phyloP scores from a whole-genome alignment of 805 yeast species.

The Spathaspora gorwiae region DNA sequence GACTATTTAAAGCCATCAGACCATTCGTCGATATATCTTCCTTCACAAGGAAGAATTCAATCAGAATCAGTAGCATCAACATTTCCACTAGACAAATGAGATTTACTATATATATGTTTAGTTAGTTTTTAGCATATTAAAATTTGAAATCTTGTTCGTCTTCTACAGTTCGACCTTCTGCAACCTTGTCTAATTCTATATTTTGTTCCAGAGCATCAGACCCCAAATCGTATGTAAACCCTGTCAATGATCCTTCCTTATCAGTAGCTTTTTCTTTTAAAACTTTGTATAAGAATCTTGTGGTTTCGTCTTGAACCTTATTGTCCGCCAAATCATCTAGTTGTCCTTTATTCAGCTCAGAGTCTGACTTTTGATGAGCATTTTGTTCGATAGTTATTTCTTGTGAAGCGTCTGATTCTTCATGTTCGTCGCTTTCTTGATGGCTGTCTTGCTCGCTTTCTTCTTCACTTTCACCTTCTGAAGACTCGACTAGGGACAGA shows the following conservation, averaged over 20 bases:
- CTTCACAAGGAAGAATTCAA: background rate
- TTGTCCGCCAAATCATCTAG: slow-evolving; percentile 3
- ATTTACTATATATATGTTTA: background rate
- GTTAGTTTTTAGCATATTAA: slow-evolving; percentile 3
- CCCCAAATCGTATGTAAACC: slow-evolving; percentile 11
- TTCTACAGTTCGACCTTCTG: background rate
- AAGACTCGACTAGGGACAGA: slow-evolving; percentile 25
- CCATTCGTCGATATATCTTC: background rate
- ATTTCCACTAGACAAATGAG: background rate
- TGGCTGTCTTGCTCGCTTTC: slow-evolving; percentile 35
- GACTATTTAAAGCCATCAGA: slow-evolving; percentile 13
- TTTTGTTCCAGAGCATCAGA: slow-evolving; percentile 3
- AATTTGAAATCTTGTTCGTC: slow-evolving; percentile 8
- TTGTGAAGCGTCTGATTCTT: slow-evolving; percentile 37
- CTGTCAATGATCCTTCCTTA: slow-evolving; percentile 1
- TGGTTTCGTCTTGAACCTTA: slow-evolving; percentile 2
- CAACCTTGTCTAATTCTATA: background rate
- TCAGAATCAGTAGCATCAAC: background rate
- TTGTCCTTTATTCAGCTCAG: slow-evolving; percentile 5
- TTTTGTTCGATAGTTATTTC: slow-evolving; percentile 35
- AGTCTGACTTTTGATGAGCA: slow-evolving; percentile 52
- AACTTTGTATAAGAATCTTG: slow-evolving; percentile 16
- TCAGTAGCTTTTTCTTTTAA: slow-evolving; percentile 13
- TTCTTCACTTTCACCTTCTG: slow-evolving; percentile 23
- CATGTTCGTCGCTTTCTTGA: slow-evolving; percentile 37